Evolutionary conservation across 768 basidiomycete genomes (phyloP), one percentile per base, ranked within the genome.

Genomic region (Lactarius trivialis): DNA sequence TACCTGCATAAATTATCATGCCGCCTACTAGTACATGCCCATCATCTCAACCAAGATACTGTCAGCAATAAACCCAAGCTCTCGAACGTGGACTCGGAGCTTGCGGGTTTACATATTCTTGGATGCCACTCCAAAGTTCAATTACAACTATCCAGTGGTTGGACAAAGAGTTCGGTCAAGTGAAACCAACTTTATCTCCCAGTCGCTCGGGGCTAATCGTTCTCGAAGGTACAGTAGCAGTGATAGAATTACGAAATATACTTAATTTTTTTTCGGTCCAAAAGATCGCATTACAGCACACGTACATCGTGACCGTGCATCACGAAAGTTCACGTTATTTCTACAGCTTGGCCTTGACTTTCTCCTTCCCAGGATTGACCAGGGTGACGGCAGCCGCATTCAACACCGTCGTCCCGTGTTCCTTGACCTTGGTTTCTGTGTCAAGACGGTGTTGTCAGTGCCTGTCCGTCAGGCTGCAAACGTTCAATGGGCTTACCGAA

Each of bases 351-450:
- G 87, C 79, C 75, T 86, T 90, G 65, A 65, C 50, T 36, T 50
- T 74, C 73, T 58, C 69, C 69, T 65, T 59, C 2, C 68, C 67
- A 4, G 72, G 70, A 30, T 79, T 77, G 14, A 69, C 72, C 6
- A 93, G 76, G 0, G 94, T 98, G 0, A 82, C 96, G 8, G 89
- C 94, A 0, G 93, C 93, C 1, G 85, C 85, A 5, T 88, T 79
- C 53, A 98, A 74, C 19, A 89, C 93, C 0, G 80, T 75, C 0
- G 85, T 74, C 53, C 83, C 79, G 33, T 93, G 79, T 71, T 97
- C 95, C 75, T 96, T 97, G 37, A 91, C 89, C 74, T 93, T 97
- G 28, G 86, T 83, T 56, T 77, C 95, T 98, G 70, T 7, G 60
- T 3, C 36, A 56, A 39, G 32, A 36, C 30, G 45, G n/a, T 14